These are phyloP conservation scores for Fusarium pseudoanthophilum DNA, from an alignment of 2,329 filamentous ascomycete genomes.

Conservation along the genomic window DNA sequence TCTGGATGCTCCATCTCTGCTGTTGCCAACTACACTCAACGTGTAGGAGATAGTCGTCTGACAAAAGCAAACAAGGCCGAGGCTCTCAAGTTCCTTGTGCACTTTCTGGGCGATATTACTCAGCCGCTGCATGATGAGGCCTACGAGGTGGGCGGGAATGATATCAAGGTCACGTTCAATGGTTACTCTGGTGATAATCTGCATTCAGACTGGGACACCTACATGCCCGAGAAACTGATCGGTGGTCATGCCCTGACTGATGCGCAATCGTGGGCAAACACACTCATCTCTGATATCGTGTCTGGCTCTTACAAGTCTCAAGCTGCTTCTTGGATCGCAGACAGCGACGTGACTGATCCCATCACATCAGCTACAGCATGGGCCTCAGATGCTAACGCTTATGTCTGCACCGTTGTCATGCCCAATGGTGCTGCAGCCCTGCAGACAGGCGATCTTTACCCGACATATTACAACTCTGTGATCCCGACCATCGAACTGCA, in stretches of 20 bases:
- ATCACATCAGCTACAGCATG: neutral
- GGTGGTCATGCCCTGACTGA: constrained; percentile 2
- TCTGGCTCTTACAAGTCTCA: neutral
- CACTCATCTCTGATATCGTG: neutral
- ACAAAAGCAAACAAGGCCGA: neutral
- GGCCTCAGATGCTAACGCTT: constrained; percentile 1
- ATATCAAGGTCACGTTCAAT: constrained; percentile 4
- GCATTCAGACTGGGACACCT: constrained; percentile 6
- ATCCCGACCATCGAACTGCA: constrained; percentile 8
- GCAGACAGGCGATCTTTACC: constrained; percentile 3
- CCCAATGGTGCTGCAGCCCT: neutral
- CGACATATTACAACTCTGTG: neutral
- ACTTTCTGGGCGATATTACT: neutral
- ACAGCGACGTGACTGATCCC: neutral
- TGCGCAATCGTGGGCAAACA: constrained; percentile 5
- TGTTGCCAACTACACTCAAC: constrained; percentile 1
- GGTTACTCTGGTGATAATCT: neutral
- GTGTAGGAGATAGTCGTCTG: constrained; percentile 1
- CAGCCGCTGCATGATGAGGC: constrained; percentile 3
- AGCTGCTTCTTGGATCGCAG: constrained; percentile 1
- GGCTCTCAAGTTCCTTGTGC: constrained; percentile 7
- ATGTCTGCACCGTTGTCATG: constrained; percentile 5
- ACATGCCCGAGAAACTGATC: constrained; percentile 6
- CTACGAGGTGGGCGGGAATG: constrained; percentile 1
- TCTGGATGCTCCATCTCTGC: constrained; percentile 10